Evolutionary conservation across 129 eudicot species (phyloP).

Genomic region (Flaveria bidentis): DNA sequence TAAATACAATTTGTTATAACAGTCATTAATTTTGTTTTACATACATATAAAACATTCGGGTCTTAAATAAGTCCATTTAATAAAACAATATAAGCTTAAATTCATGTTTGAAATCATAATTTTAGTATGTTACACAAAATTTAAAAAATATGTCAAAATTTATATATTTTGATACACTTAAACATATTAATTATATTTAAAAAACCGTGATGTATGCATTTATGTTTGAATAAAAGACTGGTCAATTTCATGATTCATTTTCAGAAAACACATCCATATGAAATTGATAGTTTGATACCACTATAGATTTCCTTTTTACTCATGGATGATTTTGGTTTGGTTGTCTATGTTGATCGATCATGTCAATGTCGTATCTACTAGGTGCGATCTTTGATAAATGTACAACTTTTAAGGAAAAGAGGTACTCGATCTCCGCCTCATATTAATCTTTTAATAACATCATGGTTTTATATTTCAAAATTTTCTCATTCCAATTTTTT

Average conservation of each 20-base stretch:
- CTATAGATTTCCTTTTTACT: slow-evolving; percentile 5
- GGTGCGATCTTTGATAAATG: slow-evolving; percentile 21
- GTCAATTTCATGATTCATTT: neutral
- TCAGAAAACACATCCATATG: neutral
- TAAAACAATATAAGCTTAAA: too few relatives aligned
- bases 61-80: too few relatives aligned
- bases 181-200: too few relatives aligned
- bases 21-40: too few relatives aligned
- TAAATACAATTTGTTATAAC: too few relatives aligned
- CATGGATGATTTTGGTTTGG: slow-evolving; percentile 21
- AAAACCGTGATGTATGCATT: neutral
- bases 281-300: neutral
- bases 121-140: too few relatives aligned
- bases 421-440: neutral
- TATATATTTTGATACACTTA: too few relatives aligned
- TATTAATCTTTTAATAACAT: slow-evolving; percentile 11
- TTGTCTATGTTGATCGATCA: slow-evolving; percentile 21
- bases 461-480: too few relatives aligned
- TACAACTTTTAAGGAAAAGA: slow-evolving; percentile 13
- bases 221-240: neutral
- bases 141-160: too few relatives aligned
- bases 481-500: too few relatives aligned
- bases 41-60: too few relatives aligned
- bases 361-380: slow-evolving; percentile 11
- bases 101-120: too few relatives aligned